Evolutionary conservation across 1,139 yeast species (phyloP), one percentile per base, ranked within the genome.

Genomic region (Magnusiomyces fungicola): DNA sequence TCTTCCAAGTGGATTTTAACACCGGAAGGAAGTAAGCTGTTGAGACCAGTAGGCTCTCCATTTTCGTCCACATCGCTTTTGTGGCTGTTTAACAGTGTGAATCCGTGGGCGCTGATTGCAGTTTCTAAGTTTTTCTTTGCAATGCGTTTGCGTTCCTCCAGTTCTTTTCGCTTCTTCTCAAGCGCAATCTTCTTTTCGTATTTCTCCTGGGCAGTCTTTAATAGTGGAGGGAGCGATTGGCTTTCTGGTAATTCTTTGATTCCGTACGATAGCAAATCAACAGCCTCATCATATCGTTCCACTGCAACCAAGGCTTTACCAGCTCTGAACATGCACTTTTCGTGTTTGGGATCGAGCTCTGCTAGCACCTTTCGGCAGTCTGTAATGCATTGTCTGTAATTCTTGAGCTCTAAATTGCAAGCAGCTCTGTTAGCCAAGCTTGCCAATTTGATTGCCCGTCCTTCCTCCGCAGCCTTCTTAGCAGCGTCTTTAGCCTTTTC

Each of bases 371-470:
- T 74, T 58, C 83, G 82, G 63, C 96, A 87, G 65, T 92, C 97
- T 55, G 83, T 87, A 55, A 92, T 83, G 62, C 96, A 86, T 50
- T 79, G 73, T 67, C 98, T 77, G 65, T 80, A 92, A 66, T 94
- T 94, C 59, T 81, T 52, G 33, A 66, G 60, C 61, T 85, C 96
- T 56, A 92, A 70, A 59, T 92, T 87, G 66, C 97, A 87, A 1
- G 96, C 97, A 1, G 97, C 96, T 54, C 96, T 75, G 65, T 94
- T 92, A 50, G 83, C 71, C 55, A 75, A 79, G 47, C 92, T 72
- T 0, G 92, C 80, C 2, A 79, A 75, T 42, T 79, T 79, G 44
- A 89, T 69, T 7, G 19, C 19, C 7, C 25, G 45, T 18, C 45
- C 45, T 22, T 45, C 43, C 24, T 45, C 48, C 6, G 38, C 45